phyloP scores from a whole-genome alignment of 1,139 yeast species.

The Lodderomyces orthopsilosis region DNA sequence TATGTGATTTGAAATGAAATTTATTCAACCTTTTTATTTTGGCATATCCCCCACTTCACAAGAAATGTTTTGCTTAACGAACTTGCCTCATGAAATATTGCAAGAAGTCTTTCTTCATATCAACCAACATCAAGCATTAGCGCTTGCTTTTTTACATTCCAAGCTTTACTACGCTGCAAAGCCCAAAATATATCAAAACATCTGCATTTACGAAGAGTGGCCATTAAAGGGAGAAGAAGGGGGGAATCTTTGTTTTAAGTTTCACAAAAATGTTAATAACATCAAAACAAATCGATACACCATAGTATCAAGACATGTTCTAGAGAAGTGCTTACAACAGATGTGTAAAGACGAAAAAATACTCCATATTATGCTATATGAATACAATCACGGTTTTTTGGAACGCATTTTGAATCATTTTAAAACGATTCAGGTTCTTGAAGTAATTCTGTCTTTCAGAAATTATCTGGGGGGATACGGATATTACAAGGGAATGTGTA shows the following conservation, averaged over 20 bases:
- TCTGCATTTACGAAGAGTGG: neutral
- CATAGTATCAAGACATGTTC: neutral
- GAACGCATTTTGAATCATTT: neutral
- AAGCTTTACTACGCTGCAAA: neutral
- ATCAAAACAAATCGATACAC: neutral
- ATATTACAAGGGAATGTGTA: neutral
- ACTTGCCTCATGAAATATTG: neutral
- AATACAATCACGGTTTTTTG: neutral
- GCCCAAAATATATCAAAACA: neutral
- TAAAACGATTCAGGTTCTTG: neutral
- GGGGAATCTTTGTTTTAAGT: neutral
- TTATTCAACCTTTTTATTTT: no score
- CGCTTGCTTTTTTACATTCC: neutral
- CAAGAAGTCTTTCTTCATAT: neutral
- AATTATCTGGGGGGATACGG: neutral
- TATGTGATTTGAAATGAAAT: no score
- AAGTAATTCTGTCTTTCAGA: neutral
- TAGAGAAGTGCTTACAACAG: neutral
- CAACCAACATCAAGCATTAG: neutral
- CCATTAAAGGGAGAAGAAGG: neutral
- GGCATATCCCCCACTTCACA: neutral
- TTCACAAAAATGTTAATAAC: neutral
- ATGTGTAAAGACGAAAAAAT: neutral
- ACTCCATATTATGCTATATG: neutral
- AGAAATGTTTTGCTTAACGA: neutral